Percentiles rank a stretch among this genome's conserved stretches.
phyloP scores from a whole-genome alignment of 345 rosid genomes.

The Schrenkiella parvula region DNA sequence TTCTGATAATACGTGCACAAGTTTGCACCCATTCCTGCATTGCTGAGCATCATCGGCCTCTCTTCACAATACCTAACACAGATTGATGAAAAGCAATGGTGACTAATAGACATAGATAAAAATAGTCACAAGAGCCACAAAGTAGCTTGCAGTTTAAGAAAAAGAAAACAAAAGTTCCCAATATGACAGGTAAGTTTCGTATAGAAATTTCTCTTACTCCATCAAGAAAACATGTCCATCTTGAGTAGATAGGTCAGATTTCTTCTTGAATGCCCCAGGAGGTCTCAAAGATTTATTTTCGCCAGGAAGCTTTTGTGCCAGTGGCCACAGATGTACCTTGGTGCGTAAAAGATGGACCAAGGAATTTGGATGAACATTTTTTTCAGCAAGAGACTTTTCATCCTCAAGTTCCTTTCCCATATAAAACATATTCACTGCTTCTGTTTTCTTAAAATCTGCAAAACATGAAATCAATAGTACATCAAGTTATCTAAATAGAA shows the following conservation, averaged over 20 bases:
- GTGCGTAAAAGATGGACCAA: slow-evolving; percentile 88
- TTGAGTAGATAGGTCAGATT: slow-evolving; percentile 89
- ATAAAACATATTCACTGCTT: slow-evolving; percentile 70
- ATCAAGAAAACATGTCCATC: slow-evolving; percentile 92
- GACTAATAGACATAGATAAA: background rate
- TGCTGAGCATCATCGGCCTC: slow-evolving; percentile 84
- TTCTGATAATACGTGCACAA: slow-evolving; percentile 91
- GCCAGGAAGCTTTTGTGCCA: slow-evolving; percentile 83
- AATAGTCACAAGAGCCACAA: background rate
- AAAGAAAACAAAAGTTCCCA: background rate
- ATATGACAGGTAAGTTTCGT: background rate
- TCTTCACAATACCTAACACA: slow-evolving; percentile 86
- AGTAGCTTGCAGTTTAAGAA: background rate
- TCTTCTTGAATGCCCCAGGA: slow-evolving; percentile 99
- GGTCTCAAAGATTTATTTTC: slow-evolving; percentile 89
- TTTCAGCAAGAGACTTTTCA: slow-evolving; percentile 59
- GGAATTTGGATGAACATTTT: slow-evolving; percentile 86
- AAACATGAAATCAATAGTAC: slow-evolving; percentile 3
- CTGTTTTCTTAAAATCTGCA: slow-evolving; percentile 88
- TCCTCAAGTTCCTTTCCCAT: slow-evolving; percentile 91
- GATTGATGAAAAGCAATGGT: background rate
- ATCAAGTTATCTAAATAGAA: slow-evolving; percentile 4
- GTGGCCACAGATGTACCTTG: slow-evolving; percentile 68
- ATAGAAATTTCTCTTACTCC: slow-evolving; percentile 65
- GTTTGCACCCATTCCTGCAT: slow-evolving; percentile 96